phyloP scores from a whole-genome alignment of 2,329 filamentous ascomycete species.

The Arthrobotrys sphaeroides region DNA sequence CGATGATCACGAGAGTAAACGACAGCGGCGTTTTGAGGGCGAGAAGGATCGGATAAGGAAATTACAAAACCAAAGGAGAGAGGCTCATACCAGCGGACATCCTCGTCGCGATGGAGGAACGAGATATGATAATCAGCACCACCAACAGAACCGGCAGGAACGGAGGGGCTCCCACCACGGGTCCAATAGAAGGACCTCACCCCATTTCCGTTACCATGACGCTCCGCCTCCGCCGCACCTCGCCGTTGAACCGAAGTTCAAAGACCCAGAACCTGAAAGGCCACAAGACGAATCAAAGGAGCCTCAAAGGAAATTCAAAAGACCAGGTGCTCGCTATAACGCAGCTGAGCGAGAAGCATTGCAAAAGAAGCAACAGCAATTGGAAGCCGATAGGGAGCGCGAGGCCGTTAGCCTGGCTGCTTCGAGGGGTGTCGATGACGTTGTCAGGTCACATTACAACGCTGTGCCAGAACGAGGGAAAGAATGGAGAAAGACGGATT shows the following conservation, averaged over 20 bases:
- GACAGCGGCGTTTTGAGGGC: conserved; percentile 34
- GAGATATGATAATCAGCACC: conserved; percentile 17
- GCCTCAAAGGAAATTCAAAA: conserved; percentile 47
- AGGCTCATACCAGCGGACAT: conserved; percentile 37
- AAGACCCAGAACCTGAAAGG: conserved; percentile 44
- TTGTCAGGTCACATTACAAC: conserved; percentile 95
- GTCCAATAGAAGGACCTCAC: conserved; percentile 21
- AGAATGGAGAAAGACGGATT: conserved; percentile 93
- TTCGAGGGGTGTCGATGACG: conserved; percentile 75
- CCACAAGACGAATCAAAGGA: conserved; percentile 16
- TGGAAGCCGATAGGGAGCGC: conserved; percentile 40
- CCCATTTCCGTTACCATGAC: conserved; percentile 45
- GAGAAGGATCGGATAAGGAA: conserved; percentile 37
- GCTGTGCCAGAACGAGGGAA: conserved; percentile 90
- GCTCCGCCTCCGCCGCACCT: conserved; percentile 36
- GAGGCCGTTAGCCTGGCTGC: conserved; percentile 35
- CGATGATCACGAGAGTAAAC: conserved; percentile 36
- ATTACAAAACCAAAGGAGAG: conserved; percentile 28
- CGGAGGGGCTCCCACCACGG: conserved; percentile 21
- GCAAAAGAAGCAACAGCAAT: conserved; percentile 25
- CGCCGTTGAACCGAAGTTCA: conserved; percentile 26
- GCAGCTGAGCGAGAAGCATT: conserved; percentile 39
- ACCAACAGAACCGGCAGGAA: not conserved
- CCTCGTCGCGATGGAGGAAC: conserved; percentile 23
- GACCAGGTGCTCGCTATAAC: conserved; percentile 39